Evolutionary conservation across 495 filamentous ascomycete species (phyloP).

Genomic region (Recurvomyces mirabilis): DNA sequence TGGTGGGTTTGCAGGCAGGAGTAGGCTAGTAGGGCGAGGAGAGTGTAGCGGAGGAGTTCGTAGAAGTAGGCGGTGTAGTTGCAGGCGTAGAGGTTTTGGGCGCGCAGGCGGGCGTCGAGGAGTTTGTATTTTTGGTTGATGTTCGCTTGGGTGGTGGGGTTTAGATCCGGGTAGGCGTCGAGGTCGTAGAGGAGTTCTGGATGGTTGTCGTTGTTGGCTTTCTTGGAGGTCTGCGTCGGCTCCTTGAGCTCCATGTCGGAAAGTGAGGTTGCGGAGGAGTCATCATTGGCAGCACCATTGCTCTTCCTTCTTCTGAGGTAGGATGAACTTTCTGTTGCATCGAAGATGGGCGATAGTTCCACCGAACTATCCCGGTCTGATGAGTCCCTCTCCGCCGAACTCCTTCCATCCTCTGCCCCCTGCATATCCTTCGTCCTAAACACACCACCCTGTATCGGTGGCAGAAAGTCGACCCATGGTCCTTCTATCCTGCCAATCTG

Average conservation of each 20-base stretch:
- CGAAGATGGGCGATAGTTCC: slow-evolving; percentile 32
- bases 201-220: slow-evolving; percentile 13
- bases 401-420: slow-evolving; percentile 30
- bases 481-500: slow-evolving; percentile 78
- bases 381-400: slow-evolving; percentile 34
- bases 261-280: slow-evolving; percentile 33
- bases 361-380: slow-evolving; percentile 38
- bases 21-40: slow-evolving; percentile 54
- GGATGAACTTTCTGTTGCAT: slow-evolving; percentile 17
- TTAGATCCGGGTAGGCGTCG: slow-evolving; percentile 71
- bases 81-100: slow-evolving; percentile 72
- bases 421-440: slow-evolving; percentile 51
- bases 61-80: slow-evolving; percentile 72
- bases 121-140: slow-evolving; percentile 73
- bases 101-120: slow-evolving; percentile 57
- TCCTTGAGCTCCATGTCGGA: slow-evolving; percentile 36
- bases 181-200: slow-evolving; percentile 49
- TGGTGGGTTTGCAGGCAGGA: slow-evolving; percentile 58
- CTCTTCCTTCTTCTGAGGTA: slow-evolving; percentile 6
- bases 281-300: slow-evolving; percentile 10
- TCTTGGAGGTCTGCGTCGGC: slow-evolving; percentile 54
- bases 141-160: slow-evolving; percentile 58
- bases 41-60: slow-evolving; percentile 62
- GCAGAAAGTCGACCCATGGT: slow-evolving; percentile 77
- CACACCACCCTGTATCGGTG: slow-evolving; percentile 87